Conservation (phyloP, 192 early-diverging fungal species). For the Podila minutissima region DNA sequence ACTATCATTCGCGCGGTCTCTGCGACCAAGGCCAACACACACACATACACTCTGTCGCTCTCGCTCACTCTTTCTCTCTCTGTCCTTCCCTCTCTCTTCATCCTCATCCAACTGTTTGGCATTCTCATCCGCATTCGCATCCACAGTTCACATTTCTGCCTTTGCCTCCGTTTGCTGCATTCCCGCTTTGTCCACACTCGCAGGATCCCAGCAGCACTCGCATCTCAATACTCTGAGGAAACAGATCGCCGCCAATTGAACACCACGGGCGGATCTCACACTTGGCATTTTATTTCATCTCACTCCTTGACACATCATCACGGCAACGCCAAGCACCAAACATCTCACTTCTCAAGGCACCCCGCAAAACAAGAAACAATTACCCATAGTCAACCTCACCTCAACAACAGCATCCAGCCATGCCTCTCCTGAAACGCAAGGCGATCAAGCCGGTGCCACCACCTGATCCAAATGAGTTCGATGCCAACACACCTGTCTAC, state of each 20-base stretch:
- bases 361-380: not conserved
- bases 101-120: not conserved
- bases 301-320: not conserved
- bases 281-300: not conserved
- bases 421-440: conserved; percentile 49
- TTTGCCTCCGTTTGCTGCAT: not conserved
- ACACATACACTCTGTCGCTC: no score
- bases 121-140: not conserved
- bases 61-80: not conserved
- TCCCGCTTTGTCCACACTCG: no score
- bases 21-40: not conserved
- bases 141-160: not conserved
- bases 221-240: no score
- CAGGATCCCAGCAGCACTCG: no score
- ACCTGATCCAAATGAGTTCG: conserved; percentile 40
- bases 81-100: not conserved
- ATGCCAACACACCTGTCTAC: conserved; percentile 57
- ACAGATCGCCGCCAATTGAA: no score
- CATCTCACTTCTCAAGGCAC: no score
- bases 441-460: conserved; percentile 46
- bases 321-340: not conserved
- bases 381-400: not conserved
- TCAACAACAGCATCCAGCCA: not conserved
- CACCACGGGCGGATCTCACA: not conserved
- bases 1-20: not conserved